Conservation (phyloP, 306 rosid genomes). For the Oxytropis ochrocephala region DNA sequence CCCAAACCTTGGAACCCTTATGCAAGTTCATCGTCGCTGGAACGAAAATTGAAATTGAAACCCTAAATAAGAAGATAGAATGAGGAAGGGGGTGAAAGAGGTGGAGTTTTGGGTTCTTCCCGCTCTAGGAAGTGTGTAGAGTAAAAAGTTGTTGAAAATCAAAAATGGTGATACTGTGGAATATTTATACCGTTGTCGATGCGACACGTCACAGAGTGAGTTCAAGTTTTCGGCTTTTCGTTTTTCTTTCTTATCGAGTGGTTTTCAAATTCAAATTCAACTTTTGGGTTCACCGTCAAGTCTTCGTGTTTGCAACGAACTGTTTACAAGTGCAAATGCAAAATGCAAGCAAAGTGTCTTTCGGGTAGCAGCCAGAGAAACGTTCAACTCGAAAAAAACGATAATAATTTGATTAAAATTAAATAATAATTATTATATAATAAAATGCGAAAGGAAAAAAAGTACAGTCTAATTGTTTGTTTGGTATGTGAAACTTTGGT, state of each 20-base stretch:
- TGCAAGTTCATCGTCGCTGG: conserved; percentile 54
- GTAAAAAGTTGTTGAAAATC: conserved; percentile 21
- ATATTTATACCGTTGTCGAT: conserved; percentile 32
- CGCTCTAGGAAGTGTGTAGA: conserved; percentile 57
- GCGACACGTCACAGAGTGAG: conserved; percentile 35
- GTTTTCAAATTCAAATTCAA: not conserved
- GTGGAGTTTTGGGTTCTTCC: conserved; percentile 60
- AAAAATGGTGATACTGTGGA: conserved; percentile 33
- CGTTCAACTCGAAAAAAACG: no score
- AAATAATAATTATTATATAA: no score
- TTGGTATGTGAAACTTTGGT: no score
- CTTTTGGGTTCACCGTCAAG: no score
- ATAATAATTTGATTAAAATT: no score
- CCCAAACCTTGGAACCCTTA: conserved; percentile 89
- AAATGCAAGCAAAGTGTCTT: no score
- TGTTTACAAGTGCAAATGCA: no score
- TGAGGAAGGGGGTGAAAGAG: conserved; percentile 15
- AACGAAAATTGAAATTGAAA: conserved; percentile 15
- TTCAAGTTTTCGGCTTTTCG: not conserved
- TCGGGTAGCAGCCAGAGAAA: no score
- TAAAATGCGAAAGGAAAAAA: no score
- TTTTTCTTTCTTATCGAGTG: not conserved
- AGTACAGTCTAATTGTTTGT: no score
- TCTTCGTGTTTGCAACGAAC: no score
- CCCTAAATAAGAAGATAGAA: conserved; percentile 39